These are phyloP conservation scores for Pyracantha coccinea DNA, from an alignment of 331 rosid genomes.

Conservation along the genomic window DNA sequence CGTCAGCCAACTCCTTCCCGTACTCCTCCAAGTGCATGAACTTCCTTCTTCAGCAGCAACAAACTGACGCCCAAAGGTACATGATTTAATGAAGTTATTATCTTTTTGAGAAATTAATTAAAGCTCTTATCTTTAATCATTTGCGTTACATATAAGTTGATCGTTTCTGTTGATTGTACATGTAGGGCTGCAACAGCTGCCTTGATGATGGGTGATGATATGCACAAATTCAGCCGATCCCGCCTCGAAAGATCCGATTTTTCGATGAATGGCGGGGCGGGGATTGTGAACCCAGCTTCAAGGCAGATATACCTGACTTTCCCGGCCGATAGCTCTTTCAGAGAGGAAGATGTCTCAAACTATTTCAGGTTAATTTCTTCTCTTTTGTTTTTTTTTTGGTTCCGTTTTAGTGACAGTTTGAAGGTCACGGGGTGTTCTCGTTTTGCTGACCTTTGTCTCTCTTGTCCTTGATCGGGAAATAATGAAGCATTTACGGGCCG, in stretches of 20 bases:
- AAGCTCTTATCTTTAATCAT: neutral
- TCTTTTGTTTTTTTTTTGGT: too few relatives aligned
- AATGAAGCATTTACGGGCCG: constrained; percentile 74
- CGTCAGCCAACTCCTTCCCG: constrained; percentile 42
- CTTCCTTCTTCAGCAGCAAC: constrained; percentile 71
- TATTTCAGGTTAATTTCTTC: constrained; percentile 63
- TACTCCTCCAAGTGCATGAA: constrained; percentile 68
- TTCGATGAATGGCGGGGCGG: constrained; percentile 47
- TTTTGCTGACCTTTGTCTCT: constrained; percentile 4
- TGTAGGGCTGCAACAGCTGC: constrained; percentile 67
- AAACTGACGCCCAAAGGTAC: constrained; percentile 72
- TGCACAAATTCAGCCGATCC: constrained; percentile 62
- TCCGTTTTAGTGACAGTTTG: neutral
- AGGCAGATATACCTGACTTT: constrained; percentile 98
- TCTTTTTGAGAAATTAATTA: neutral
- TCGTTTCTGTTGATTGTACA: neutral
- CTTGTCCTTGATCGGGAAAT: neutral
- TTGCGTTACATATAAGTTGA: neutral
- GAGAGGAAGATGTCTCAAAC: constrained; percentile 92
- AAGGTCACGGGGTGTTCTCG: neutral
- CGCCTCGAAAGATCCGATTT: constrained; percentile 68
- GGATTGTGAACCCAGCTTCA: constrained; percentile 79
- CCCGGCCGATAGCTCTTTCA: constrained; percentile 94
- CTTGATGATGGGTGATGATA: constrained; percentile 74
- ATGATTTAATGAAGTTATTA: neutral